Conservation (phyloP, 495 filamentous ascomycete species). For the Neurospora sp. region DNA sequence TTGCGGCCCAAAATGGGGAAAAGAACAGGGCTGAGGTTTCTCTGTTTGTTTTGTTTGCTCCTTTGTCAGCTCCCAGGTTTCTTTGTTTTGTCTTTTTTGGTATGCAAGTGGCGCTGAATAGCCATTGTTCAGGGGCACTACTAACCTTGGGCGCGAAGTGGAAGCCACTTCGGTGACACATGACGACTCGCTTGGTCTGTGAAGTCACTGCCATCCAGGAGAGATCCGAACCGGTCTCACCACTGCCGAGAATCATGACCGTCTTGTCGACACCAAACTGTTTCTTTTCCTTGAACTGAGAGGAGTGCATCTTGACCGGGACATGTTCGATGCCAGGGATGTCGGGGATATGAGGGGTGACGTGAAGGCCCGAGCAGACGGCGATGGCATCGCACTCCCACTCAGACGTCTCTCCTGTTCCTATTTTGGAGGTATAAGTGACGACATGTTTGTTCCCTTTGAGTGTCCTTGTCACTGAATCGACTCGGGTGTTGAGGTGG, state of each 20-base stretch:
- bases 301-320: slow-evolving; percentile 29
- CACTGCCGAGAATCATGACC: slow-evolving; percentile 33
- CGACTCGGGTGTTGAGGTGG: slow-evolving; percentile 21
- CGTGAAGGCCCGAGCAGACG: slow-evolving; percentile 34
- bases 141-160: slow-evolving; percentile 25
- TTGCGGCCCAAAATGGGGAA: slow-evolving; percentile 22
- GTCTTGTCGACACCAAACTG: slow-evolving; percentile 29
- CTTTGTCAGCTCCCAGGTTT: background rate
- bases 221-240: slow-evolving; percentile 36
- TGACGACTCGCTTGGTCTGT: slow-evolving; percentile 26
- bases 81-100: background rate
- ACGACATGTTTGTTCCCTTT: slow-evolving; percentile 19
- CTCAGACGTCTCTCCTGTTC: slow-evolving; percentile 3
- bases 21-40: slow-evolving; percentile 20
- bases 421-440: slow-evolving; percentile 3
- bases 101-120: background rate
- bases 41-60: slow-evolving; percentile 1
- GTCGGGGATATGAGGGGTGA: slow-evolving; percentile 27
- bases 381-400: slow-evolving; percentile 33
- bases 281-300: slow-evolving; percentile 29
- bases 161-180: slow-evolving; percentile 35
- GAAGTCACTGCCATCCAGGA: slow-evolving; percentile 31
- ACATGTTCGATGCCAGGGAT: slow-evolving; percentile 30
- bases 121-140: background rate
- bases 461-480: slow-evolving; percentile 10